These are phyloP conservation scores for Guadua angustifolia DNA, from an alignment of 176 grass and related monocot genomes.

Conservation along the genomic window DNA sequence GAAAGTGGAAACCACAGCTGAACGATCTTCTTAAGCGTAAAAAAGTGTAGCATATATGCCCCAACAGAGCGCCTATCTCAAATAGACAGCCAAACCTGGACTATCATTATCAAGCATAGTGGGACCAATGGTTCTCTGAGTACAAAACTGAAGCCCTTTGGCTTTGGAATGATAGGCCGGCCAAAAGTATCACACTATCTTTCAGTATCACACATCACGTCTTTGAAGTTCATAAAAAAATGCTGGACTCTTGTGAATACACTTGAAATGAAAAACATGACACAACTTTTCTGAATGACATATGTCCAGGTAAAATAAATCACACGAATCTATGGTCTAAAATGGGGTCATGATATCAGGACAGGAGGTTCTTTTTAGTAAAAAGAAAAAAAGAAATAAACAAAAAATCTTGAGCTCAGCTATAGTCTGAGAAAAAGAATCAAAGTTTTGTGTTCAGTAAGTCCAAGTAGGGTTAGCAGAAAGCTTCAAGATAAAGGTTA, in stretches of 20 bases:
- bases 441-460: constrained; percentile 1
- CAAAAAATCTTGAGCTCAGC: too few relatives aligned
- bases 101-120: background rate
- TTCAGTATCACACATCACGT: background rate
- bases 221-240: constrained; percentile 6
- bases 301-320: too few relatives aligned
- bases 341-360: too few relatives aligned
- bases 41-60: background rate
- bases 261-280: constrained; percentile 30
- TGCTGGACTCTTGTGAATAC: background rate
- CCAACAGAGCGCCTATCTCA: background rate
- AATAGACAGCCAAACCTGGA: background rate
- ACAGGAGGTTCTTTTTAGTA: too few relatives aligned
- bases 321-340: too few relatives aligned
- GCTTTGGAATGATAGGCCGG: background rate
- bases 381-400: too few relatives aligned
- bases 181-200: background rate
- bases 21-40: background rate
- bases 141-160: background rate
- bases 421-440: background rate
- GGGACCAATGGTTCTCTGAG: background rate
- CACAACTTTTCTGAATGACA: too few relatives aligned
- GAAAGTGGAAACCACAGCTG: too few relatives aligned
- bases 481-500: background rate
- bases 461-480: background rate